Conservation (phyloP, 2,329 filamentous ascomycete species). For the Phaeosphaeriaceae sp. region DNA sequence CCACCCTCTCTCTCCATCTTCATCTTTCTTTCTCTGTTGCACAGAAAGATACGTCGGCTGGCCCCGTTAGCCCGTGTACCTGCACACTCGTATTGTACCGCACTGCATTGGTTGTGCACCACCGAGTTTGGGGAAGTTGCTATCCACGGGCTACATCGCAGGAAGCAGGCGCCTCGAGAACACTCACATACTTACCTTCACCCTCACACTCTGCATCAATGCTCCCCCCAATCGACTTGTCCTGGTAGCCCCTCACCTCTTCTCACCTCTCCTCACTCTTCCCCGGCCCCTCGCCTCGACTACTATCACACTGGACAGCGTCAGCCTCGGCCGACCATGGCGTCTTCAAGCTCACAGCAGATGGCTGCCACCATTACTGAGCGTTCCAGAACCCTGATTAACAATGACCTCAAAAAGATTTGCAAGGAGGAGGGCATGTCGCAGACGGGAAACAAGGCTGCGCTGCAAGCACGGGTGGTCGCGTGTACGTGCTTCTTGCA, state of each 20-base stretch:
- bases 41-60: slow-evolving; percentile 3
- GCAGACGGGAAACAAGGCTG: slow-evolving; percentile 81
- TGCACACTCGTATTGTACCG: no score
- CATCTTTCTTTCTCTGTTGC: background rate
- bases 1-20: no score
- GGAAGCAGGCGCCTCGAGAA: slow-evolving; percentile 3
- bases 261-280: slow-evolving; percentile 5
- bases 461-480: slow-evolving; percentile 79
- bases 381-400: slow-evolving; percentile 62
- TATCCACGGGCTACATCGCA: slow-evolving; percentile 20
- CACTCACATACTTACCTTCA: background rate
- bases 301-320: slow-evolving; percentile 3
- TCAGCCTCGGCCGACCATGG: slow-evolving; percentile 29
- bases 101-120: background rate
- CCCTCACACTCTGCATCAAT: background rate
- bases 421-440: slow-evolving; percentile 73
- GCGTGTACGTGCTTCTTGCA: slow-evolving; percentile 66
- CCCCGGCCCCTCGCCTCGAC: slow-evolving; percentile 5
- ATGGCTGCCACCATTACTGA: slow-evolving; percentile 48
- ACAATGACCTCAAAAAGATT: slow-evolving; percentile 75
- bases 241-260: slow-evolving; percentile 12
- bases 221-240: background rate
- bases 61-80: slow-evolving; percentile 1
- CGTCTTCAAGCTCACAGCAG: slow-evolving; percentile 50
- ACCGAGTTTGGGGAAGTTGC: slow-evolving; percentile 21